Evolutionary conservation across 1,284 basidiomycete genomes (phyloP).

Genomic region (Tetrapyrgos nigripes): DNA sequence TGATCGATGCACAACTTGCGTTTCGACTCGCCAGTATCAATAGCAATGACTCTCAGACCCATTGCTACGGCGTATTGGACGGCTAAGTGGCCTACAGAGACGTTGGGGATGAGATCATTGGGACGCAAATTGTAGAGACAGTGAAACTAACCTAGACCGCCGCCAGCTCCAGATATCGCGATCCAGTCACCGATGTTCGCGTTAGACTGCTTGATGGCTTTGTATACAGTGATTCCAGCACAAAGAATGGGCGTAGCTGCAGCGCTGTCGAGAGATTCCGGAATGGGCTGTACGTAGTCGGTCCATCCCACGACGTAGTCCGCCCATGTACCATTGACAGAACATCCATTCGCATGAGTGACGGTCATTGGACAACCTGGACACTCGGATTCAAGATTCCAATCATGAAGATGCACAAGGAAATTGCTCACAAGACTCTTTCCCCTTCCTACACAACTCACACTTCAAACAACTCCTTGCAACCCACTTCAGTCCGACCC

Average conservation of each 20-base stretch:
- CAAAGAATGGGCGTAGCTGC: slow-evolving; percentile 73
- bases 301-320: slow-evolving; percentile 55
- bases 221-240: slow-evolving; percentile 52
- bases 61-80: slow-evolving; percentile 72
- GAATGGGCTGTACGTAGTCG: slow-evolving; percentile 72
- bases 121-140: background rate
- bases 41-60: slow-evolving; percentile 73
- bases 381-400: slow-evolving; percentile 42
- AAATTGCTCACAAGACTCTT: slow-evolving; percentile 52
- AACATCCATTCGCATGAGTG: slow-evolving; percentile 54
- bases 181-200: slow-evolving; percentile 68
- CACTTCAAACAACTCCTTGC: slow-evolving; percentile 61
- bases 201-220: slow-evolving; percentile 66
- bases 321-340: slow-evolving; percentile 61
- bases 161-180: slow-evolving; percentile 73
- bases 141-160: slow-evolving; percentile 57
- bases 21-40: slow-evolving; percentile 76
- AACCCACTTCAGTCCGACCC: slow-evolving; percentile 81
- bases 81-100: slow-evolving; percentile 39
- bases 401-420: slow-evolving; percentile 4
- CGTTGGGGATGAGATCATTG: background rate
- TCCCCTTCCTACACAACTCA: slow-evolving; percentile 57
- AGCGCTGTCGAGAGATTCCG: slow-evolving; percentile 60
- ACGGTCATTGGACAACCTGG: slow-evolving; percentile 20
- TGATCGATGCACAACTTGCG: slow-evolving; percentile 53